These are phyloP conservation scores for Ceratobasidium papillatum DNA, from an alignment of 1,284 basidiomycete species.

Conservation along the genomic window DNA sequence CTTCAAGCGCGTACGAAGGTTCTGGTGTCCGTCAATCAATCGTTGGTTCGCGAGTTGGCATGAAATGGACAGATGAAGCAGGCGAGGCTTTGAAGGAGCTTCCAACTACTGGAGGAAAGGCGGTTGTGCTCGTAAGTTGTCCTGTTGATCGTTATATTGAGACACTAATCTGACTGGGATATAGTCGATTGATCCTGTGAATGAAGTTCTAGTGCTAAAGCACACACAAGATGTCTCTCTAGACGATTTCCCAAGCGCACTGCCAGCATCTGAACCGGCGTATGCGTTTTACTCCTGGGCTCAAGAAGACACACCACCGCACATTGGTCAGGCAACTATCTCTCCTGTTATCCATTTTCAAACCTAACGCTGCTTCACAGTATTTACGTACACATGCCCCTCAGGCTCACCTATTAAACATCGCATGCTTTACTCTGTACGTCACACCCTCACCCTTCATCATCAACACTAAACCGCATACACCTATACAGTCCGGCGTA, in stretches of 20 bases:
- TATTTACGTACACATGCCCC: constrained; percentile 91
- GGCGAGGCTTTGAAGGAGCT: constrained; percentile 66
- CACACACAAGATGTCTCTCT: constrained; percentile 55
- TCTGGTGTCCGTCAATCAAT: constrained; percentile 64
- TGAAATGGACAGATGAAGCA: constrained; percentile 71
- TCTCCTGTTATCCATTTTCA: constrained; percentile 35
- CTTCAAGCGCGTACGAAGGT: constrained; percentile 63
- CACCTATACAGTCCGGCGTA: constrained; percentile 58
- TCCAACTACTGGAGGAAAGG: constrained; percentile 59
- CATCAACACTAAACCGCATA: background rate
- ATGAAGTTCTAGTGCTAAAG: constrained; percentile 64
- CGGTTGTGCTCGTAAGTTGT: constrained; percentile 68
- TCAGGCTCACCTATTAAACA: constrained; percentile 78
- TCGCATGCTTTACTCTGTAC: constrained; percentile 81
- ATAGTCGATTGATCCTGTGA: constrained; percentile 68
- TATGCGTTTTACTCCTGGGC: constrained; percentile 74
- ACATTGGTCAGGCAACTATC: constrained; percentile 65
- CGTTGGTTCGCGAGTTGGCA: constrained; percentile 62
- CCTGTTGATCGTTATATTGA: constrained; percentile 37
- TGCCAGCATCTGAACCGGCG: constrained; percentile 67
- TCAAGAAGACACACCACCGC: constrained; percentile 56
- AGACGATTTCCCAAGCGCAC: constrained; percentile 57
- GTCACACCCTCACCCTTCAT: background rate
- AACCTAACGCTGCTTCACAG: constrained; percentile 52
- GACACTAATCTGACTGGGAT: background rate